These are phyloP conservation scores for Aspergillus aculeatinus DNA, from an alignment of 2,329 filamentous ascomycete genomes.

Conservation along the genomic window DNA sequence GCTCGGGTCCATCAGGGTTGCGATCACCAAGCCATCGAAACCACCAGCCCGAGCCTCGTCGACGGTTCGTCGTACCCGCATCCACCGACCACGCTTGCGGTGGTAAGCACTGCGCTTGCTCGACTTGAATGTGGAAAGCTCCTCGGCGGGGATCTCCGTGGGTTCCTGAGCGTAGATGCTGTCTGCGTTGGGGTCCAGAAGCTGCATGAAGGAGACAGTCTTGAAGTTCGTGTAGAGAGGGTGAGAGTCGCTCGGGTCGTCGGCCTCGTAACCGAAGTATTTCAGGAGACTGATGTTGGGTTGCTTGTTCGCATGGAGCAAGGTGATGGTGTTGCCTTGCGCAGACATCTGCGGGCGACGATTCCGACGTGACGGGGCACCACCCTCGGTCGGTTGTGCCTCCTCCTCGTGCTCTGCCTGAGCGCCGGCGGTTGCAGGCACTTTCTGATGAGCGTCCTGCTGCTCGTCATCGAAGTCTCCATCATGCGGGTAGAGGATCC, in stretches of 20 bases:
- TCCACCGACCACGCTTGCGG: slow-evolving; percentile 84
- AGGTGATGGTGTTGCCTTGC: slow-evolving; percentile 58
- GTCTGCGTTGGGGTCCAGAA: slow-evolving; percentile 75
- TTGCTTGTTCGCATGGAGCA: slow-evolving; percentile 68
- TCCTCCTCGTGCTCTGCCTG: slow-evolving; percentile 27
- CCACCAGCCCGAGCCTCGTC: slow-evolving; percentile 71
- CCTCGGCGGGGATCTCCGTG: slow-evolving; percentile 56
- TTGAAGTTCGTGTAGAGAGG: slow-evolving; percentile 81
- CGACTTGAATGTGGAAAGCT: slow-evolving; percentile 70
- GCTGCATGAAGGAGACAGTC: slow-evolving; percentile 86
- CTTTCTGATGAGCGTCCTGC: neutral
- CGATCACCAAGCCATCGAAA: slow-evolving; percentile 81
- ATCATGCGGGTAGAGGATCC: slow-evolving; percentile 63
- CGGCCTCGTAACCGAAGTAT: slow-evolving; percentile 82
- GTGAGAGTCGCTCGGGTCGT: slow-evolving; percentile 64
- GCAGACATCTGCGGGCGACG: slow-evolving; percentile 38
- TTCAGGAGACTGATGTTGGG: slow-evolving; percentile 82
- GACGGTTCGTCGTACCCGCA: slow-evolving; percentile 68
- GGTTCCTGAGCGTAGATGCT: slow-evolving; percentile 69
- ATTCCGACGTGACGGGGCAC: slow-evolving; percentile 1
- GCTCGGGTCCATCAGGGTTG: slow-evolving; percentile 76
- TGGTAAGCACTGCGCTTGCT: slow-evolving; percentile 82
- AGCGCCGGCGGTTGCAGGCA: neutral
- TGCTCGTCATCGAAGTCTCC: slow-evolving; percentile 12
- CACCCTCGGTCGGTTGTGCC: slow-evolving; percentile 15